These are phyloP conservation scores for Neurospora intermedia DNA, from an alignment of 495 filamentous ascomycete species.

Conservation along the genomic window DNA sequence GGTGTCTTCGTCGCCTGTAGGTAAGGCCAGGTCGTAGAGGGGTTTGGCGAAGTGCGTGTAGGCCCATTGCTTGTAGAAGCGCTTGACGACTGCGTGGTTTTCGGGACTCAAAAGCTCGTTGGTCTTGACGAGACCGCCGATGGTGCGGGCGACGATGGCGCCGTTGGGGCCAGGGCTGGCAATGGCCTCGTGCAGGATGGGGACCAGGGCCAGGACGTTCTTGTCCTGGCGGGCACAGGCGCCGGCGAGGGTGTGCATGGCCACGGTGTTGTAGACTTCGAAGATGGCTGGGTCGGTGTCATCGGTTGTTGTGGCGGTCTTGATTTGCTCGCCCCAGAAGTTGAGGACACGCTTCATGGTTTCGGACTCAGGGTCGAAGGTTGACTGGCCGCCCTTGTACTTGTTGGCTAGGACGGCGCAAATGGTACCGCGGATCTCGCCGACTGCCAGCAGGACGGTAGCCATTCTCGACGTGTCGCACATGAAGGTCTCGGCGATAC, in stretches of 20 bases:
- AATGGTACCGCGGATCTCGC: conserved; percentile 19
- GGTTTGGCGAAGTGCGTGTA: conserved; percentile 21
- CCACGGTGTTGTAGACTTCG: conserved; percentile 11
- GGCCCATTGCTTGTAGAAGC: conserved; percentile 25
- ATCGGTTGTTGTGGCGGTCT: conserved; percentile 3
- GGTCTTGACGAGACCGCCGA: conserved; percentile 16
- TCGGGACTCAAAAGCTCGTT: conserved; percentile 15
- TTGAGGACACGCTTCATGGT: conserved; percentile 12
- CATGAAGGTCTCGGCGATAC: conserved; percentile 16
- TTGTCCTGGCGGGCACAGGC: conserved; percentile 21
- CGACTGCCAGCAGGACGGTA: conserved; percentile 1
- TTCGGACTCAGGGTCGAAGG: conserved; percentile 16
- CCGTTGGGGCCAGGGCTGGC: conserved; percentile 10
- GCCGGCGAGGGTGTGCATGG: conserved; percentile 19
- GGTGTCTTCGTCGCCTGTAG: conserved; percentile 3
- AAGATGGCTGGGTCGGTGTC: conserved; percentile 10
- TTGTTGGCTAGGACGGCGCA: conserved; percentile 25
- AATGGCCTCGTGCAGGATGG: conserved; percentile 11
- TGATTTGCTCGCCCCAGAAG: conserved; percentile 15
- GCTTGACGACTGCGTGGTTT: conserved; percentile 22
- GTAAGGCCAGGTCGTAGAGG: conserved; percentile 16
- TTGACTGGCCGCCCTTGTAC: conserved; percentile 20
- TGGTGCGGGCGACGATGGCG: conserved; percentile 17
- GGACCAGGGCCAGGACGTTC: conserved; percentile 10
- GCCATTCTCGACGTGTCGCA: conserved; percentile 8